Evolutionary conservation across 31 red algal genomes (phyloP).

Genomic region (Endocladia muricata): DNA sequence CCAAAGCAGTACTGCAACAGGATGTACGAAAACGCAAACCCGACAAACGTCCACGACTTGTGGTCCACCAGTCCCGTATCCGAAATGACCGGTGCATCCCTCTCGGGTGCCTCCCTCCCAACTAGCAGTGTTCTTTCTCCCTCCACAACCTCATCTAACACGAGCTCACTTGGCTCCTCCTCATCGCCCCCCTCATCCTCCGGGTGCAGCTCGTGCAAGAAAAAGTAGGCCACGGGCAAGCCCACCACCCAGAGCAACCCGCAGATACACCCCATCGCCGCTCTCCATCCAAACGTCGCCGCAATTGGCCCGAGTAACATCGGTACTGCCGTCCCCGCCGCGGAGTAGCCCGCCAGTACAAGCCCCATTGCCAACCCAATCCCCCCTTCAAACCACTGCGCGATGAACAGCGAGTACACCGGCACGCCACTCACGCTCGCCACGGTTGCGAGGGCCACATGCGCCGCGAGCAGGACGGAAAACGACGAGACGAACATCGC

Average conservation of each 20-base stretch:
- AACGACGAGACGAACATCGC: conserved; percentile 56
- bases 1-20: conserved; percentile 90
- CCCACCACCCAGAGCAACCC: conserved; percentile 59
- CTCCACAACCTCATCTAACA: not conserved
- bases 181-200: not conserved
- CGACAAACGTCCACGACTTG: conserved; percentile 70
- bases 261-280: conserved; percentile 57
- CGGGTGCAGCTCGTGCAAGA: conserved; percentile 36
- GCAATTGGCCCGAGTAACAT: conserved; percentile 70
- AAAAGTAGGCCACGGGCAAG: conserved; percentile 66
- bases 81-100: not conserved
- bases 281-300: conserved; percentile 64
- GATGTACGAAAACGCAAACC: conserved; percentile 78
- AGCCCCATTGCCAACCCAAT: conserved; percentile 93
- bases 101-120: not conserved
- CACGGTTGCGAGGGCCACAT: conserved; percentile 63
- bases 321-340: conserved; percentile 77
- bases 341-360: conserved; percentile 84
- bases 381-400: conserved; percentile 67
- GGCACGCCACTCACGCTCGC: conserved; percentile 85
- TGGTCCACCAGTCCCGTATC: conserved; percentile 25
- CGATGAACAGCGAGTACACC: conserved; percentile 84
- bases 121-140: not conserved
- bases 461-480: conserved; percentile 27
- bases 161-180: not conserved